A percentile compares a stretch with the other conserved stretches of the same genome.
Conservation (phyloP, 495 filamentous ascomycete species). For the Penicillium canariense region DNA sequence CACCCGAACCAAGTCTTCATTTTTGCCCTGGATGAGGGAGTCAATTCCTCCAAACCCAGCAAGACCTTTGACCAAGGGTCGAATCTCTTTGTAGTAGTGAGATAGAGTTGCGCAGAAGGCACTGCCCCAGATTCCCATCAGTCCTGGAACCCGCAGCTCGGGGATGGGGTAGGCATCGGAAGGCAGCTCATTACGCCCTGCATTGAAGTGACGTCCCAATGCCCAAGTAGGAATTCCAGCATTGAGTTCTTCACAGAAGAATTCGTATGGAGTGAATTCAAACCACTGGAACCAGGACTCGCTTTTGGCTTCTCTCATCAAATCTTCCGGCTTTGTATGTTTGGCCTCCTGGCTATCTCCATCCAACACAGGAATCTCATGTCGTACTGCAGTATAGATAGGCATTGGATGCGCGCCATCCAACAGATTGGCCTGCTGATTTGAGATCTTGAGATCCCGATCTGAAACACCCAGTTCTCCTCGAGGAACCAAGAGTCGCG, state of each 20-base stretch:
- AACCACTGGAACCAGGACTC: constrained; percentile 99
- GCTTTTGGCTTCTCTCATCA: constrained; percentile 62
- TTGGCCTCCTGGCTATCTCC: constrained; percentile 31
- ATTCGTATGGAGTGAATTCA: constrained; percentile 91
- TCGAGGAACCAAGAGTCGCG: constrained; percentile 78
- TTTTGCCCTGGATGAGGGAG: constrained; percentile 76
- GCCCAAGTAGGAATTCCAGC: constrained; percentile 96
- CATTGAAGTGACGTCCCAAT: constrained; percentile 76
- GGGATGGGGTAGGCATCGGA: constrained; percentile 63
- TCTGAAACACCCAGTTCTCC: constrained; percentile 74
- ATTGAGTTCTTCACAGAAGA: constrained; percentile 88
- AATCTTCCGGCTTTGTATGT: constrained; percentile 43
- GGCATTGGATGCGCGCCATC: constrained; percentile 81
- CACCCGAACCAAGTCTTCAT: constrained; percentile 78
- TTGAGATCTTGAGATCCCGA: constrained; percentile 82
- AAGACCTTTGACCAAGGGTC: constrained; percentile 70
- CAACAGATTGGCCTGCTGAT: constrained; percentile 68
- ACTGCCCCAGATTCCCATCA: constrained; percentile 92
- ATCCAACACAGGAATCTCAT: constrained; percentile 77
- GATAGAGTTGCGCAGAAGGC: constrained; percentile 93
- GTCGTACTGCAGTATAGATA: constrained; percentile 91
- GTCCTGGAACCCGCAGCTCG: constrained; percentile 72
- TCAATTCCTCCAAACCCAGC: constrained; percentile 77
- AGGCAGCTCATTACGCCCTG: constrained; percentile 60
- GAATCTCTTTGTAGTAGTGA: constrained; percentile 93